Evolutionary conservation across 805 yeast species (phyloP).

Genomic region (Wickerhamomyces subpelliculosus): DNA sequence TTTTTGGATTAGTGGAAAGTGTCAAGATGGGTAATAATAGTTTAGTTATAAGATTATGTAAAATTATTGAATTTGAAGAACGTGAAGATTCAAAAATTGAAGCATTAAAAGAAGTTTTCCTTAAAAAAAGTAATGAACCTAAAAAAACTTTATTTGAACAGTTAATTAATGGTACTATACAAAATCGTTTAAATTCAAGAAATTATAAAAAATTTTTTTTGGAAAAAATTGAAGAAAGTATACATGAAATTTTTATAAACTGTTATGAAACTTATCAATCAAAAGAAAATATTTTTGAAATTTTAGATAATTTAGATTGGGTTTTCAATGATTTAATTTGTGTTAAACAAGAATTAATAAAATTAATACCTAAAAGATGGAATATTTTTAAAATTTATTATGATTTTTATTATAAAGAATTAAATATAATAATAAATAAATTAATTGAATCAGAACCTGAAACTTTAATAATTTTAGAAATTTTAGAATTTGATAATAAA

Average conservation of each 20-base stretch:
- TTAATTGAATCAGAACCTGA: constrained; percentile 71
- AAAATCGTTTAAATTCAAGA: constrained; percentile 41
- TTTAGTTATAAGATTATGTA: constrained; percentile 63
- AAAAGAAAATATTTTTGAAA: constrained; percentile 40
- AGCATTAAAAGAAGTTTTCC: constrained; percentile 26
- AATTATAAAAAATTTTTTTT: constrained; percentile 58
- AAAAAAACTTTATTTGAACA: constrained; percentile 27
- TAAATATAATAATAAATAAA: constrained; percentile 57
- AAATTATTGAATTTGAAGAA: constrained; percentile 76
- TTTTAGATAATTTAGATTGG: constrained; percentile 74
- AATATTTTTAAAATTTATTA: constrained; percentile 55
- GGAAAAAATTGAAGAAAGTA: constrained; percentile 48
- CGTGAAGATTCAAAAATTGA: constrained; percentile 59
- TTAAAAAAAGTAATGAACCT: constrained; percentile 18
- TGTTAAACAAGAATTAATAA: constrained; percentile 50
- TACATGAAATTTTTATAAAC: constrained; percentile 60
- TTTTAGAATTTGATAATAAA: constrained; percentile 71
- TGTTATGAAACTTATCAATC: constrained; percentile 51
- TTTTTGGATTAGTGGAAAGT: constrained; percentile 64
- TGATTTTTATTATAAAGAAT: constrained; percentile 57
- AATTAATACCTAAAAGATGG: constrained; percentile 72
- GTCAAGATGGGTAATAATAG: constrained; percentile 62
- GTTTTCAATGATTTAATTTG: constrained; percentile 70
- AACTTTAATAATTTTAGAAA: constrained; percentile 62
- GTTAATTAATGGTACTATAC: constrained; percentile 33